Evolutionary conservation across 225 moss, liverwort and hornwort genomes (phyloP).

Genomic region (Pseudisothecium myosuroides): DNA sequence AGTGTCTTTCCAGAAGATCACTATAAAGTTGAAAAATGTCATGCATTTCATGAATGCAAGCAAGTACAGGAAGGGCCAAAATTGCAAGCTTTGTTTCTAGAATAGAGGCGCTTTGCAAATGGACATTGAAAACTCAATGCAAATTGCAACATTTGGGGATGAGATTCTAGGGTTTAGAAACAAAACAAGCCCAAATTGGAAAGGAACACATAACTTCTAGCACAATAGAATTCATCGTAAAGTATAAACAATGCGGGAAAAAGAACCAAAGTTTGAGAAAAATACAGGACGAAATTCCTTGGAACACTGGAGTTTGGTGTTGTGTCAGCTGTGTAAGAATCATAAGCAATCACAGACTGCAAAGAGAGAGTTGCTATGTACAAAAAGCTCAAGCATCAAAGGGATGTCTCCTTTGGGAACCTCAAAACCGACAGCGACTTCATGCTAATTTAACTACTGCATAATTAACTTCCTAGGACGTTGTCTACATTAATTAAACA

Average conservation of each 20-base stretch:
- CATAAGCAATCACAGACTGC: neutral
- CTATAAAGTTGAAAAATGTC: neutral
- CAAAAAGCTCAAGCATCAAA: neutral
- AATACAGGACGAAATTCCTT: too few relatives aligned
- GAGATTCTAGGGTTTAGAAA: neutral
- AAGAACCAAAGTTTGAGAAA: too few relatives aligned
- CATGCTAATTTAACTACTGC: neutral
- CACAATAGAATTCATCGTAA: too few relatives aligned
- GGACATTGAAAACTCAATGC: too few relatives aligned
- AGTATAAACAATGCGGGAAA: too few relatives aligned
- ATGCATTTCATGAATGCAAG: neutral
- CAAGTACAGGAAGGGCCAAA: neutral
- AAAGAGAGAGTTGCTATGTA: neutral
- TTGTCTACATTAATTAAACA: neutral
- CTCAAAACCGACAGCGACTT: slow-evolving; percentile 23
- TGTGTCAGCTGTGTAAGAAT: neutral
- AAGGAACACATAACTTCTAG: neutral
- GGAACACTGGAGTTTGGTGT: too few relatives aligned
- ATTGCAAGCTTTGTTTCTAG: neutral
- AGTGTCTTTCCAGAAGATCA: neutral
- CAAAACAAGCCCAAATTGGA: neutral
- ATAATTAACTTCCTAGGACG: neutral
- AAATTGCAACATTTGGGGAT: neutral
- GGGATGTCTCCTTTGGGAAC: slow-evolving; percentile 20
- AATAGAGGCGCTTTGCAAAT: neutral